Percentiles rank a stretch among this genome's conserved stretches.
Evolutionary conservation across 805 yeast genomes (phyloP).

Genomic region (Torulaspora indica): DNA sequence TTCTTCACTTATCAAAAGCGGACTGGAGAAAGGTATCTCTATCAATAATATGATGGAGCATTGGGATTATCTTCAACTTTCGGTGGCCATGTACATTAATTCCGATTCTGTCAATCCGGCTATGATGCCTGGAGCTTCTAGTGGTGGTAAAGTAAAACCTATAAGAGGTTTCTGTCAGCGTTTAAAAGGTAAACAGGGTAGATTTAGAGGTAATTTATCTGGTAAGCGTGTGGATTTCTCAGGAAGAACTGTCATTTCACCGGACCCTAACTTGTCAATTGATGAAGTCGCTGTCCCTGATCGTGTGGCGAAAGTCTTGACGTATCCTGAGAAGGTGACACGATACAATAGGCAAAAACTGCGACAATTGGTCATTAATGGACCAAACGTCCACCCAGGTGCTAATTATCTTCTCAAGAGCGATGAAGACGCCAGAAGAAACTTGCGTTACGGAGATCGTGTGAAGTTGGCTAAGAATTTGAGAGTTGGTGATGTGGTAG

Average conservation of each 20-base stretch:
- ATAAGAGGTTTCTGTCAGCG: slow-evolving; percentile 96
- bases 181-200: slow-evolving; percentile 96
- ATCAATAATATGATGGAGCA: slow-evolving; percentile 95
- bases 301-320: slow-evolving; percentile 88
- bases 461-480: slow-evolving; percentile 68
- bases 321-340: slow-evolving; percentile 93
- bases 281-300: slow-evolving; percentile 99
- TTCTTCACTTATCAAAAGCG: slow-evolving; percentile 88
- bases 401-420: slow-evolving; percentile 86
- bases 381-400: slow-evolving; percentile 91
- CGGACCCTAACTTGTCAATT: slow-evolving; percentile 91
- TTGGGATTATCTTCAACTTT: slow-evolving; percentile 94
- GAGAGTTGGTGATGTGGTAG: slow-evolving; percentile 87
- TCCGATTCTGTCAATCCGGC: slow-evolving; percentile 88
- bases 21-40: slow-evolving; percentile 90
- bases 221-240: slow-evolving; percentile 99
- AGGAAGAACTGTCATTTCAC: slow-evolving; percentile 96
- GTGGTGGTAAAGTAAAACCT: slow-evolving; percentile 54
- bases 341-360: slow-evolving; percentile 78
- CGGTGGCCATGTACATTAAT: slow-evolving; percentile 95
- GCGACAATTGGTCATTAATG: slow-evolving; percentile 68
- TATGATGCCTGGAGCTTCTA: slow-evolving; percentile 61
- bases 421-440: slow-evolving; percentile 81
- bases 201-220: slow-evolving; percentile 95
- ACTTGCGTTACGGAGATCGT: slow-evolving; percentile 84